Evolutionary conservation across 1,284 basidiomycete genomes (phyloP), one percentile per base, ranked within the genome.

Genomic region (Boletus holoroseus): DNA sequence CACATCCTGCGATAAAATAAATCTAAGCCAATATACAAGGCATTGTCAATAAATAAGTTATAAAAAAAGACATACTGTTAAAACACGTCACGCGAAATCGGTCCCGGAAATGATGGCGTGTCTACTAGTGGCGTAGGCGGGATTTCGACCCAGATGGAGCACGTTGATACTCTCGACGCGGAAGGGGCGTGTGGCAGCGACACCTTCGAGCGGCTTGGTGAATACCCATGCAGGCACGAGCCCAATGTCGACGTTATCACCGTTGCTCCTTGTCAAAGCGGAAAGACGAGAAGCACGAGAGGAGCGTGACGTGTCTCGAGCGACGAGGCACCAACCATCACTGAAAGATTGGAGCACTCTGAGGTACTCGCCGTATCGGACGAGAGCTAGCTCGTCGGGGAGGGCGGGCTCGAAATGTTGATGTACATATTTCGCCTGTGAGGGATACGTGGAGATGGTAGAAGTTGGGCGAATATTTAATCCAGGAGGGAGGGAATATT

Each of bases 251-350:
- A 39, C 31, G 27, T 53, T 51, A n/a, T 58, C 54, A 13, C 26
- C 52, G 7, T 31, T 41, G 26, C 18, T 51, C 22, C 16, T 49
- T 26, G 24, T 53, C 24, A 51, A 42, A 0, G 18, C 2, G 13
- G 50, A 55, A 34, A 54, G 20, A 9, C 43, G 44, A 5, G 58
- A 61, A 30, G 45, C 48, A 45, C 31, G 64, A 43, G 57, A 71
- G 72, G 67, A 76, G 72, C 42, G 75, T 48, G 26, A 68, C 20
- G 54, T 61, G 50, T 81, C 76, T 31, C 82, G 71, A 15, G 77
- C 79, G 44, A 85, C 83, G 51, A 86, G 73, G 62, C 82, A 86
- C 86, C 85, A 89, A 2, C 84, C 85, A 53, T 88, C 85, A 52
- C 87, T 82, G 58, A 82, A 83, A 2, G 74, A 76, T 55, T 80